phyloP scores from a whole-genome alignment of 768 basidiomycete genomes.

The Candolleomyces efflorescens region DNA sequence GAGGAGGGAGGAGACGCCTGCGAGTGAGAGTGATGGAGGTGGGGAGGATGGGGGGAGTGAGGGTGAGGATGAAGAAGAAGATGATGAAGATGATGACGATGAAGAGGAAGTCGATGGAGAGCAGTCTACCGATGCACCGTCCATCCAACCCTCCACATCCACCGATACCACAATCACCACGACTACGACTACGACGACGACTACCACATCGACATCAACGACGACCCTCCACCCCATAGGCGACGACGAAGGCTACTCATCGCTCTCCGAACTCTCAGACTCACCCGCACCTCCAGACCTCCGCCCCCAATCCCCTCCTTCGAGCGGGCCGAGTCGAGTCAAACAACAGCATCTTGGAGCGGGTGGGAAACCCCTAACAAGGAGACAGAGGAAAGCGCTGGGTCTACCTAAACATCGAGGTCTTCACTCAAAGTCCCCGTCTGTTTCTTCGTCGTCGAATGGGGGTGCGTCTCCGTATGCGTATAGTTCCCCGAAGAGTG shows the following conservation, averaged over 20 bases:
- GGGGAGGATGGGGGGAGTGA: background rate
- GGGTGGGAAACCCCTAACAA: conserved; percentile 45
- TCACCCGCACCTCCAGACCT: background rate
- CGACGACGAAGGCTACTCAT: too few species aligned
- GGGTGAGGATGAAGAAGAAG: conserved; percentile 10
- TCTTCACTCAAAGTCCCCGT: conserved; percentile 12
- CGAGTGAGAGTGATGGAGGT: conserved; percentile 15
- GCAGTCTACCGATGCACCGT: background rate
- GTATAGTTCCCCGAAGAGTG: conserved; percentile 32
- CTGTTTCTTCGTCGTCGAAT: background rate
- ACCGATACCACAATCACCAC: background rate
- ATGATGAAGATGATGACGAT: conserved; percentile 14
- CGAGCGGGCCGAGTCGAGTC: conserved; percentile 14
- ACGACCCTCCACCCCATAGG: too few species aligned
- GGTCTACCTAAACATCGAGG: conserved; percentile 57
- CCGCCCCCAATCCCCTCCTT: conserved; percentile 14
- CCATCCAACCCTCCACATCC: background rate
- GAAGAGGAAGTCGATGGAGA: background rate
- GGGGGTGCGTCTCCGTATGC: too few species aligned
- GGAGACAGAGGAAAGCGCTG: conserved; percentile 64
- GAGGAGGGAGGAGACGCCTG: conserved; percentile 11
- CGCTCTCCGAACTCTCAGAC: background rate
- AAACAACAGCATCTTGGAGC: background rate
- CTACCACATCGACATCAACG: too few species aligned
- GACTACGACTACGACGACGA: background rate